Base-by-base conservation (phyloP, 2,329 filamentous ascomycete genomes). In the Exophiala viscosa region DNA sequence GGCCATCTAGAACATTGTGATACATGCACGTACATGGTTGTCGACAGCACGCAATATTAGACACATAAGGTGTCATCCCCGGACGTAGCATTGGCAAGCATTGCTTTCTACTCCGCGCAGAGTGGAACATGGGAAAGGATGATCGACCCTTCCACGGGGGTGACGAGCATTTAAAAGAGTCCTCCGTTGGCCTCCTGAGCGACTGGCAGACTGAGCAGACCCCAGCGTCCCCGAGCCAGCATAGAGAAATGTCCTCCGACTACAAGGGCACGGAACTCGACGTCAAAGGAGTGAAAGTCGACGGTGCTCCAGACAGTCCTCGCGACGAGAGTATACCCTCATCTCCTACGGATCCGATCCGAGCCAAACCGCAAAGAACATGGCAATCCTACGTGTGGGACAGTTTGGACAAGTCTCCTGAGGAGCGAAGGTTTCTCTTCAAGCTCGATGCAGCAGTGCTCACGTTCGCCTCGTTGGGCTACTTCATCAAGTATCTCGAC, bases 361-460 rank as follows among this genome's bases (percentile, higher is more conserved):
- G 66, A 38, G 56, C 63, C 46, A 46, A 59, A 3, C 59, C 57
- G 2, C 72, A 70, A 57, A 58, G 65, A 7, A 76, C 64, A 67
- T 78, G 75, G 76, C 67, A 71, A 41, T 73, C 70, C 56, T 79
- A 77, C 50, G 65, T 80, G 41, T 79, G 76, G 76, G 77, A 80
- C 64, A 76, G 72, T 1, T 69, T 78, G 15, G 77, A 80, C 59
- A 79, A 79, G 56, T 70, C 73, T 1, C 73, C 71, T 0, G 54
- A 57, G 49, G 78, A 82, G 57, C 69, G 76, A 36, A 73, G 69
- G 53, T 68, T 83, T 2, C 77, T 83, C 33, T 47, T 74, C 18
- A 83, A 83, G 60, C 71, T 83, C 10, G 80, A 83, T 54, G 63
- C 78, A 0, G 64, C 82, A 1, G 77, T 83, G 33, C 74, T 83